These are phyloP conservation scores for Apiospora sp. DNA, from an alignment of 2,329 filamentous ascomycete genomes.

Conservation along the genomic window DNA sequence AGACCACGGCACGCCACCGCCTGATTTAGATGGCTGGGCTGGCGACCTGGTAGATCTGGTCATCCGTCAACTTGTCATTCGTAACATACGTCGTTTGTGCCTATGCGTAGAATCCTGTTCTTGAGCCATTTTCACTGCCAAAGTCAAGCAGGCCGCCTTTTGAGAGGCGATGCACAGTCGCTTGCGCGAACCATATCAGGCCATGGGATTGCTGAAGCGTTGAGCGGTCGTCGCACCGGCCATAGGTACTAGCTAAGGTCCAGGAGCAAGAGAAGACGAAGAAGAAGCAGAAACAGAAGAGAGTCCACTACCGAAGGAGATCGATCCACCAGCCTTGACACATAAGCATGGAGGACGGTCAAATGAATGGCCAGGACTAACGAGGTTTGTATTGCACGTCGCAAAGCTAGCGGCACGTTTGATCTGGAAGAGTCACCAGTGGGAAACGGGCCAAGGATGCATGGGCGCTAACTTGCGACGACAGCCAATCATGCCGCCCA, in stretches of 20 bases:
- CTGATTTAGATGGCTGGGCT: neutral
- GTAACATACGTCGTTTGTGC: neutral
- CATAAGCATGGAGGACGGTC: constrained; percentile 4
- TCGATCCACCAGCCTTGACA: constrained; percentile 13
- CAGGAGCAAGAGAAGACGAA: neutral
- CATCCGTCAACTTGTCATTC: neutral
- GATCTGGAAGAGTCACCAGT: constrained; percentile 14
- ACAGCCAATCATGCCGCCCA: neutral
- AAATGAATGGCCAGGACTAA: constrained; percentile 24
- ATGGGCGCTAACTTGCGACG: neutral
- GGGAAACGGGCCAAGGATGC: neutral
- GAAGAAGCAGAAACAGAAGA: neutral
- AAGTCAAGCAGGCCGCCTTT: neutral
- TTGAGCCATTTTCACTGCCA: neutral
- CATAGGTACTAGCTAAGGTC: neutral
- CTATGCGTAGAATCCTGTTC: neutral
- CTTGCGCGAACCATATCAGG: constrained; percentile 3
- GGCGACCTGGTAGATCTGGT: neutral
- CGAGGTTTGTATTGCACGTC: constrained; percentile 16
- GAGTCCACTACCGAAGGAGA: neutral
- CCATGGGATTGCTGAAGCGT: neutral
- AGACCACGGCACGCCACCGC: neutral
- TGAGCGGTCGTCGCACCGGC: constrained; percentile 10
- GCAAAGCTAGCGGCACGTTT: neutral
- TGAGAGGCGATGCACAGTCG: constrained; percentile 10